A percentile compares a stretch with the other conserved stretches of the same genome.
Conservation (phyloP, 176 grass and related monocot genomes). For the Oryza meyeriana region DNA sequence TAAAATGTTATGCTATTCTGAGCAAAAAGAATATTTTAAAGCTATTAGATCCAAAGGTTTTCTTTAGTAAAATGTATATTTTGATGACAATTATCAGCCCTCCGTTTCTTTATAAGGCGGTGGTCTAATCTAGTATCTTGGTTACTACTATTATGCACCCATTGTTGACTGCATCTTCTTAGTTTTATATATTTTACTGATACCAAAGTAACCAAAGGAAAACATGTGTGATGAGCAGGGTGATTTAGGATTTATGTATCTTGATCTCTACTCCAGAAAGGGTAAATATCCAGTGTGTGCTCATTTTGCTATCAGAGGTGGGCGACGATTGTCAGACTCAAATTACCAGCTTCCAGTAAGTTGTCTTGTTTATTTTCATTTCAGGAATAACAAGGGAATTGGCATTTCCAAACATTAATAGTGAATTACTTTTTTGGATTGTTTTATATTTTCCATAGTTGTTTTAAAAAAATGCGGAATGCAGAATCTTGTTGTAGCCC, state of each 20-base stretch:
- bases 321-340: conserved; percentile 51
- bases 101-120: neutral
- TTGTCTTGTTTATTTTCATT: conserved; percentile 18
- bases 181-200: conserved; percentile 20
- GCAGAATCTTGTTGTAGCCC: neutral
- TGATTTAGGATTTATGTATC: conserved; percentile 92
- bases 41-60: neutral
- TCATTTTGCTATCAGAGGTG: conserved; percentile 96
- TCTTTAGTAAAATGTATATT: neutral
- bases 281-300: conserved; percentile 89
- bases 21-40: conserved; percentile 9
- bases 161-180: neutral
- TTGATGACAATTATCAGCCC: neutral
- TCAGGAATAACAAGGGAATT: conserved; percentile 21
- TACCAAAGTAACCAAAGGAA: conserved; percentile 2
- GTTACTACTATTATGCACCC: conserved; percentile 9
- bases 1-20: conserved; percentile 7
- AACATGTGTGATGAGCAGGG: conserved; percentile 53
- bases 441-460: neutral
- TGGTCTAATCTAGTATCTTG: conserved; percentile 19
- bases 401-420: neutral
- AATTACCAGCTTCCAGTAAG: conserved; percentile 84
- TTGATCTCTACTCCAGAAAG: conserved; percentile 93
- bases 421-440: neutral
- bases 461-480: neutral